Conservation (phyloP, 2,329 filamentous ascomycete genomes). For the Tolypocladium guangdongense region DNA sequence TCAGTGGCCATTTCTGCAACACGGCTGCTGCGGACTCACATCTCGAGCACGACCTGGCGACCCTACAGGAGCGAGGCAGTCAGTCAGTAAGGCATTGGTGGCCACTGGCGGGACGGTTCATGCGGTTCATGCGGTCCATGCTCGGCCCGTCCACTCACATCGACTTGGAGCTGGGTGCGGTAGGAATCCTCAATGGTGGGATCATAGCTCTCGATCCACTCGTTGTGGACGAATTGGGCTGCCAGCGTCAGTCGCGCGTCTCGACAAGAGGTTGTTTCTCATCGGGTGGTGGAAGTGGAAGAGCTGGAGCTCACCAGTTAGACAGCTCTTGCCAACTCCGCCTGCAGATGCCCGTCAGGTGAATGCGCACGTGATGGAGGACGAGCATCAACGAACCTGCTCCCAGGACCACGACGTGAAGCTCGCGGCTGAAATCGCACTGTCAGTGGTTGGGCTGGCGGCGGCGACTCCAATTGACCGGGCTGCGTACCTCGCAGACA, state of each 20-base stretch:
- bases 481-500: constrained; percentile 5
- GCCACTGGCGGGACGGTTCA: background rate
- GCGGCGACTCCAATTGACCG: background rate
- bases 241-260: background rate
- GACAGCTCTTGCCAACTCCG: constrained; percentile 85
- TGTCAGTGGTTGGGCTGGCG: background rate
- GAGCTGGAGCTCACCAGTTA: constrained; percentile 57
- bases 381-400: constrained; percentile 45
- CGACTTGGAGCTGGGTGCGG: constrained; percentile 65
- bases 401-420: constrained; percentile 73
- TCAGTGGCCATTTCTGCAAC: constrained; percentile 7
- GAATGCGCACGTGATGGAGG: constrained; percentile 6
- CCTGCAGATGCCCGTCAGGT: constrained; percentile 39
- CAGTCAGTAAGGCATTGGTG: constrained; percentile 11
- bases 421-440: constrained; percentile 49
- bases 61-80: constrained; percentile 44
- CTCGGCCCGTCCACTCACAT: constrained; percentile 51
- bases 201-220: constrained; percentile 85
- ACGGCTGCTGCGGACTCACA: constrained; percentile 42
- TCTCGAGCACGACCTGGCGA: constrained; percentile 80
- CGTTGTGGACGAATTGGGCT: constrained; percentile 91
- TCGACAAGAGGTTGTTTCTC: background rate
- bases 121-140: too few relatives aligned
- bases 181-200: constrained; percentile 72
- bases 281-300: background rate